Percentiles rank a stretch among this genome's conserved stretches.
These are phyloP conservation scores for Lactifluus pinguis DNA, from an alignment of 768 basidiomycete species.

Conservation along the genomic window DNA sequence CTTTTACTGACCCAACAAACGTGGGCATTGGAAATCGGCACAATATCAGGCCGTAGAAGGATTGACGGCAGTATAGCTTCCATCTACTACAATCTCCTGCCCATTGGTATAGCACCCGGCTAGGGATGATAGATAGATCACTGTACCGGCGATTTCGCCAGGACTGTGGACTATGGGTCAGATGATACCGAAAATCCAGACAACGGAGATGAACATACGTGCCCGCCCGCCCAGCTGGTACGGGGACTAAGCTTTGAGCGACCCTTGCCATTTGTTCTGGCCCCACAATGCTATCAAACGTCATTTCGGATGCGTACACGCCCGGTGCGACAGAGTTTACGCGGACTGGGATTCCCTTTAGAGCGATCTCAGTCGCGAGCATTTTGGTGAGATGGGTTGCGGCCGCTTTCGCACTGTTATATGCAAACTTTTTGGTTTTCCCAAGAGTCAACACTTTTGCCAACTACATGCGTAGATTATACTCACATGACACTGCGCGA, in stretches of 20 bases:
- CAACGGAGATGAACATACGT: conserved; percentile 38
- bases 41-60: conserved; percentile 39
- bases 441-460: background rate
- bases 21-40: background rate
- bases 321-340: conserved; percentile 69
- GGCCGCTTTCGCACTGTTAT: conserved; percentile 76
- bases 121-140: conserved; percentile 61
- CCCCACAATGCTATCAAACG: conserved; percentile 38
- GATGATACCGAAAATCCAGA: background rate
- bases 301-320: conserved; percentile 72
- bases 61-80: conserved; percentile 66
- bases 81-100: conserved; percentile 71
- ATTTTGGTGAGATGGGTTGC: conserved; percentile 69
- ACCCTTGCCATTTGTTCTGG: conserved; percentile 42
- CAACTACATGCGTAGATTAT: background rate
- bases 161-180: conserved; percentile 33
- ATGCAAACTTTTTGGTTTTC: conserved; percentile 49
- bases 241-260: conserved; percentile 48
- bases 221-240: conserved; percentile 58
- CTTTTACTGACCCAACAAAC: background rate
- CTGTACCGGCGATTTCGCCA: conserved; percentile 71
- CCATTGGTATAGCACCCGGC: conserved; percentile 71
- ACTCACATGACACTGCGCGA: conserved; percentile 72
- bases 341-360: conserved; percentile 59
- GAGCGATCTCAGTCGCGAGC: conserved; percentile 65